Percentiles rank a stretch among this genome's conserved stretches.
These are phyloP conservation scores for Mrakia blollopis DNA, from an alignment of 768 basidiomycete species.

Conservation along the genomic window DNA sequence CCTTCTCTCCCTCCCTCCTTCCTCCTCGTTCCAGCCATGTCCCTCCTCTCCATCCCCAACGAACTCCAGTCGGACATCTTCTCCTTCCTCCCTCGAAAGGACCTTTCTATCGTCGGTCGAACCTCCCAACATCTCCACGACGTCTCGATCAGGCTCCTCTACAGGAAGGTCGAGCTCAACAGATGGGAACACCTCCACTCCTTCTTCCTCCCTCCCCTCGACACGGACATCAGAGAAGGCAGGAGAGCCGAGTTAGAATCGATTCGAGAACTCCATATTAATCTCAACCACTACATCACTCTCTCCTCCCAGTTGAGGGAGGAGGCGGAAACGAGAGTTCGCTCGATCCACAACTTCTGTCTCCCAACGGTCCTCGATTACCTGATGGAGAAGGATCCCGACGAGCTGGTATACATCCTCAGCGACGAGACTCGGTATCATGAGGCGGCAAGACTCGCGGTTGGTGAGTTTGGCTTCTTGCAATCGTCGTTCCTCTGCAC, in stretches of 20 bases:
- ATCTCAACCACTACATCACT: not conserved
- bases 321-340: no score
- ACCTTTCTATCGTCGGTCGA: no score
- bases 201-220: not conserved
- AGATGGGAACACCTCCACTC: not conserved
- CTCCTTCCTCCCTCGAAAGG: no score
- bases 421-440: not conserved
- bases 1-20: no score
- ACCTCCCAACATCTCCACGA: no score
- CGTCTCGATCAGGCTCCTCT: no score
- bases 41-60: no score
- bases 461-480: not conserved
- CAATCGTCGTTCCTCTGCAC: not conserved
- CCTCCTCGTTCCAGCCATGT: no score
- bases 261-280: not conserved
- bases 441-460: not conserved
- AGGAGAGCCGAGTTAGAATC: not conserved
- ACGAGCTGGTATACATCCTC: not conserved
- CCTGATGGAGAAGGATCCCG: not conserved
- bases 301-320: not conserved
- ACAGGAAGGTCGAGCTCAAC: no score
- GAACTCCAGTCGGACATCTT: no score
- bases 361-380: not conserved
- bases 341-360: not conserved
- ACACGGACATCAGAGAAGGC: not conserved